Conservation (phyloP, 2,329 filamentous ascomycete genomes). For the Tolypocladium paradoxum region DNA sequence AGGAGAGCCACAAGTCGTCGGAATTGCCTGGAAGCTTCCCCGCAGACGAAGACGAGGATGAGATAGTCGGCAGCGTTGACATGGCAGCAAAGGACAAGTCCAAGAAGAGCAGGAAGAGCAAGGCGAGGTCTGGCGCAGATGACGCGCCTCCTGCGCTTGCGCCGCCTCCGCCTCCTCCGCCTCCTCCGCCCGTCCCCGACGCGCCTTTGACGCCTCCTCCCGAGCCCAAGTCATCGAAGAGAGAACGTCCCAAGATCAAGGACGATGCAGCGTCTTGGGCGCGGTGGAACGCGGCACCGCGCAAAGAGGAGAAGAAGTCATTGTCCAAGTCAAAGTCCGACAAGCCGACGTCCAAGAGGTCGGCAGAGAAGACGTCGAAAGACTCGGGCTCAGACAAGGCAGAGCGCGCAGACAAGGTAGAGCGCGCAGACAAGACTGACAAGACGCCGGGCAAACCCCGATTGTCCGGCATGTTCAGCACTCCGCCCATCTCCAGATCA, state of each 20-base stretch:
- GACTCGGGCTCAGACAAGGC: constrained; percentile 66
- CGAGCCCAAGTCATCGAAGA: constrained; percentile 53
- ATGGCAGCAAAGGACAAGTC: constrained; percentile 31
- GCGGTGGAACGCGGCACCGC: constrained; percentile 52
- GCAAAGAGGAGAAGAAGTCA: constrained; percentile 32
- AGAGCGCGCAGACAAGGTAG: constrained; percentile 35
- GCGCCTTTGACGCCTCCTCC: constrained; percentile 38
- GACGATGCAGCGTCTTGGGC: constrained; percentile 66
- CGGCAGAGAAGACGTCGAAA: constrained; percentile 48
- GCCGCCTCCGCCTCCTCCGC: constrained; percentile 13
- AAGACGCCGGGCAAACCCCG: constrained; percentile 42
- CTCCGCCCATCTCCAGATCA: constrained; percentile 55
- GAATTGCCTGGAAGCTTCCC: constrained; percentile 46
- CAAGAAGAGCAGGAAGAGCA: constrained; percentile 25
- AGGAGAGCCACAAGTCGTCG: constrained; percentile 15
- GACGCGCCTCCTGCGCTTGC: constrained; percentile 15
- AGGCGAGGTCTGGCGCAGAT: constrained; percentile 6
- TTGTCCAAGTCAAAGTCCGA: constrained; percentile 59
- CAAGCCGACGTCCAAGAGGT: constrained; percentile 42
- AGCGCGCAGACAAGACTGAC: constrained; percentile 31
- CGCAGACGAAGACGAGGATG: constrained; percentile 37
- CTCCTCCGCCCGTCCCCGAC: constrained; percentile 30
- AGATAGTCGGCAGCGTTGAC: constrained; percentile 40
- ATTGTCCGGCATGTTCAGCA: constrained; percentile 55
- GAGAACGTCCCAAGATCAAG: constrained; percentile 66